phyloP scores from a whole-genome alignment of 1,139 yeast species.

The Insectozyma bohioensis region DNA sequence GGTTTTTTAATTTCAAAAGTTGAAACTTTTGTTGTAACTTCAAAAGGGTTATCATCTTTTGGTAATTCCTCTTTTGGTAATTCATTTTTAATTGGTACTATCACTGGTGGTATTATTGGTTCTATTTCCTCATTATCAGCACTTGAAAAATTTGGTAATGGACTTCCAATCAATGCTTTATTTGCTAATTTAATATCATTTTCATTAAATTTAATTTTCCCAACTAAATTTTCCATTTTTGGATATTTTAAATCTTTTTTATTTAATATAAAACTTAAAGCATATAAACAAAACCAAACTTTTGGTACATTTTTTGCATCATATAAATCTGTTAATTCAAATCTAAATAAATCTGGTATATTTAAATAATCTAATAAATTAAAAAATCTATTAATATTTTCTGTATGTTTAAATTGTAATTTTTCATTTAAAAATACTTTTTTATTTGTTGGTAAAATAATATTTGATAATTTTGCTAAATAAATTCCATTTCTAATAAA shows the following conservation, averaged over 20 bases:
- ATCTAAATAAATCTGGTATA: constrained; percentile 83
- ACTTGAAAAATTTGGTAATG: constrained; percentile 62
- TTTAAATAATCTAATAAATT: constrained; percentile 66
- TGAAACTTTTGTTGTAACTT: constrained; percentile 1
- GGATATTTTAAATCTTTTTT: constrained; percentile 58
- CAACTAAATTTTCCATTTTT: constrained; percentile 62
- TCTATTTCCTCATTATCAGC: constrained; percentile 31
- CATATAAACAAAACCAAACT: constrained; percentile 92
- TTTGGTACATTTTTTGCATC: constrained; percentile 92
- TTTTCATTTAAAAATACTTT: constrained; percentile 46
- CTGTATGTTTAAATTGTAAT: constrained; percentile 86
- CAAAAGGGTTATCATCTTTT: constrained; percentile 15
- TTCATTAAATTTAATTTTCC: constrained; percentile 58
- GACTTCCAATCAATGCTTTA: constrained; percentile 59
- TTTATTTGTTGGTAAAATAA: constrained; percentile 67
- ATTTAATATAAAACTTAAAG: constrained; percentile 68
- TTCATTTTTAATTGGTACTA: constrained; percentile 10
- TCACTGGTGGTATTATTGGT: constrained; percentile 23
- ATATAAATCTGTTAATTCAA: constrained; percentile 89
- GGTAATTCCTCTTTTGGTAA: no score
- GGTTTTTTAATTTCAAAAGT: constrained; percentile 3
- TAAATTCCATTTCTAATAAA: constrained; percentile 80
- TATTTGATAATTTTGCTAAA: constrained; percentile 75
- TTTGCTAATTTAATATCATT: constrained; percentile 72
- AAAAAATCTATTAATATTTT: constrained; percentile 86